Percentiles rank a stretch among this genome's conserved stretches.
Conservation (phyloP, 78 protist species). For the Dictyostelium discoideum region DNA sequence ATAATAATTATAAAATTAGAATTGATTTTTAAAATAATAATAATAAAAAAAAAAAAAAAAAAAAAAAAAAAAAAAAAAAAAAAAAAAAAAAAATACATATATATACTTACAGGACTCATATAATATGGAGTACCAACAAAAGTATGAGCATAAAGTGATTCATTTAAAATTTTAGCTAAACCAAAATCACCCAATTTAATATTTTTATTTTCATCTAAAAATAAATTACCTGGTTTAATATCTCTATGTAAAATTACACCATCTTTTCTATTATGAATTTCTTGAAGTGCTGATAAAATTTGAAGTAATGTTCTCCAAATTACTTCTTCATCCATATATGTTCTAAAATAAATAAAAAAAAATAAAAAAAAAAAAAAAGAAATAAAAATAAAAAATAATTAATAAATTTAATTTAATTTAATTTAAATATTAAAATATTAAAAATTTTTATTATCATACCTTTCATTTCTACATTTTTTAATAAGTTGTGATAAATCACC, state of each 20-base stretch:
- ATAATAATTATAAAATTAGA: too few species aligned
- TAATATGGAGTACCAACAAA: conserved; percentile 95
- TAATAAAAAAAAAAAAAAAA: neutral
- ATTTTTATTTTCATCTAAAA: conserved; percentile 80
- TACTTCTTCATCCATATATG: conserved; percentile 81
- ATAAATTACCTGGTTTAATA: conserved; percentile 92
- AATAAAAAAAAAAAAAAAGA: too few species aligned
- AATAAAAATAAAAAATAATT: too few species aligned
- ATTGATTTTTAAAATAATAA: neutral
- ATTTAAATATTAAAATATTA: too few species aligned
- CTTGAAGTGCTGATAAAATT: conserved; percentile 85
- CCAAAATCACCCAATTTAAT: conserved; percentile 97
- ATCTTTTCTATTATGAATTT: conserved; percentile 75
- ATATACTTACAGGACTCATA: conserved; percentile 83
- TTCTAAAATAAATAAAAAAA: neutral
- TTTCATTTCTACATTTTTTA: conserved; percentile 45
- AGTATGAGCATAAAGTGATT: conserved; percentile 86
- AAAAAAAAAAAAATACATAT: neutral
- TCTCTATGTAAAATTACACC: conserved; percentile 95
- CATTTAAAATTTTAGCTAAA: conserved; percentile 86
- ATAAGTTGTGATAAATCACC: conserved; percentile 93
- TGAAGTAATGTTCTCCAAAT: conserved; percentile 89
- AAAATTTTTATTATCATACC: too few species aligned
- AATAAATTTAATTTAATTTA: too few species aligned
- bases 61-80: neutral